Base-by-base conservation (phyloP, 805 yeast species). In the Ogataea salicorniae region DNA sequence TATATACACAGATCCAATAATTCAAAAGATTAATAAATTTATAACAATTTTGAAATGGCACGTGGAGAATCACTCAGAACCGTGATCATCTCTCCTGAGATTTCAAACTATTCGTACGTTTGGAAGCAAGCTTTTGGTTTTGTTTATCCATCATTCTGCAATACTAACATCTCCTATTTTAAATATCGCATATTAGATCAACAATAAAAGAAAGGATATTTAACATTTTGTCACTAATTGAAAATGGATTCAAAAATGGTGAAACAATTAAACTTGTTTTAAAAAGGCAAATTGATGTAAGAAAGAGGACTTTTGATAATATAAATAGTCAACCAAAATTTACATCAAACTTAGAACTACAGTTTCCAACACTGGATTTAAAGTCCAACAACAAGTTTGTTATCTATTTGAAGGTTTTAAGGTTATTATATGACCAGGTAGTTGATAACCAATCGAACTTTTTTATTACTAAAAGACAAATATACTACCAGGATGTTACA, bases 401-500 rank as follows among this genome's bases (percentile, higher is more conserved):
- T 1, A 53, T 59, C 22, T 57, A 56, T 37, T 45, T 61, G n/a
- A 51, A 54, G 26, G 49, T 59, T 2, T 34, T 63, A 26, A 50
- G 58, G 14, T 37, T 60, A 4, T 44, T 63, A 11, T 39, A 47
- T 35, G 47, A 50, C 5, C 59, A 54, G 33, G 17, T 61, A 2
- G 13, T 16, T 5, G 6, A 16, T 0, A 41, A 44, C 3, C 37
- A 43, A 2, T 18, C 34, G 23, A 26, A 11, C 15, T 39, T 7
- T 13, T 45, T 46, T 17, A 67, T 75, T 1, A 72, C 87, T 1
- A 70, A 71, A 45, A 64, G 90, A 51, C 87, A 83, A 53, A 48
- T 83, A 0, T 83, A 69, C 63, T 83, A 83, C 60, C 70, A 69
- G 43, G 81, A 82, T 56, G 84, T 80, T 2, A 64, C 63, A 16